A percentile compares a stretch with the other conserved stretches of the same genome.
Evolutionary conservation across 768 basidiomycete species (phyloP).

Genomic region (Suillus decipiens): DNA sequence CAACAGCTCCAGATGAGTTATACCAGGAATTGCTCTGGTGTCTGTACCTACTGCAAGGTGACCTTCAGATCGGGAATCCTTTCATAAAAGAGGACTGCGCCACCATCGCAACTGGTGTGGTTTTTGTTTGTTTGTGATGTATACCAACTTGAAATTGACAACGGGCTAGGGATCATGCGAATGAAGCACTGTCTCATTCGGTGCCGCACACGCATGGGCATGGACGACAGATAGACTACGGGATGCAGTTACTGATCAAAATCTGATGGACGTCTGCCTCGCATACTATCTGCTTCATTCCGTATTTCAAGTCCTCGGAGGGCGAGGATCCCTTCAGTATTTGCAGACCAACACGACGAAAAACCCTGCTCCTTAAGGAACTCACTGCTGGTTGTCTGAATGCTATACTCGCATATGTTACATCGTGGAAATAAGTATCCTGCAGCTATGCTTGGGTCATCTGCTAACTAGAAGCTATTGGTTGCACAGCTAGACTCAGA

Average conservation of each 20-base stretch:
- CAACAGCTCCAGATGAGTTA: slow-evolving; percentile 71
- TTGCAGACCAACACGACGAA: too few relatives aligned
- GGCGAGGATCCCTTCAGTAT: too few relatives aligned
- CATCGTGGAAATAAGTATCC: too few relatives aligned
- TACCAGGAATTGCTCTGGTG: slow-evolving; percentile 97
- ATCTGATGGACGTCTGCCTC: slow-evolving; percentile 72
- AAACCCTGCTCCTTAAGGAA: too few relatives aligned
- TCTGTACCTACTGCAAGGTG: slow-evolving; percentile 88
- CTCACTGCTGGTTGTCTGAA: too few relatives aligned
- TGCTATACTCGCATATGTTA: too few relatives aligned
- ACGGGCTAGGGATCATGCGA: slow-evolving; percentile 70
- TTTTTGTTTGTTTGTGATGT: slow-evolving; percentile 10
- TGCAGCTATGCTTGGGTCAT: too few relatives aligned
- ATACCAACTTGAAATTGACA: neutral
- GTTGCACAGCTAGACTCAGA: too few relatives aligned
- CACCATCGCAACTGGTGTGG: slow-evolving; percentile 75
- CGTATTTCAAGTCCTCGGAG: too few relatives aligned
- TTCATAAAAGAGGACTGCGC: slow-evolving; percentile 82
- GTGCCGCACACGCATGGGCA: slow-evolving; percentile 74
- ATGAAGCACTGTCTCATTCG: slow-evolving; percentile 82
- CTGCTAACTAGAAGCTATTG: too few relatives aligned
- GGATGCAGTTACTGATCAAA: slow-evolving; percentile 78
- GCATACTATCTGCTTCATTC: too few relatives aligned
- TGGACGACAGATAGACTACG: slow-evolving; percentile 72
- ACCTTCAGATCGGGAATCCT: slow-evolving; percentile 80